These are phyloP conservation scores for Pholiota molesta DNA, from an alignment of 768 basidiomycete species.

Conservation along the genomic window DNA sequence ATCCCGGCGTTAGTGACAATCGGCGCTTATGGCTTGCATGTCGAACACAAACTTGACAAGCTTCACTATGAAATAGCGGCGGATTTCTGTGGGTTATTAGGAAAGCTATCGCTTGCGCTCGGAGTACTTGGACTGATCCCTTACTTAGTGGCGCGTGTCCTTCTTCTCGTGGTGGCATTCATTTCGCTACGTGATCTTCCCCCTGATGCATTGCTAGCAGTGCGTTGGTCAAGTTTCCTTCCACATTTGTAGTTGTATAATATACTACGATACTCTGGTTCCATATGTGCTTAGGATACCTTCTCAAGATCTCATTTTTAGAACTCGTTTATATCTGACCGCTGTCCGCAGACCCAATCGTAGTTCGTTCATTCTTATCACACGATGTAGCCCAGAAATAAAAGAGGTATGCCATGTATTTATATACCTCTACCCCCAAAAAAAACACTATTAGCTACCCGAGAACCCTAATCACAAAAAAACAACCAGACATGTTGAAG, in stretches of 20 bases:
- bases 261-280: no score
- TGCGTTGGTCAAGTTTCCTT: conserved; percentile 19
- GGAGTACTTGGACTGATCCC: not conserved
- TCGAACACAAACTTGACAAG: not conserved
- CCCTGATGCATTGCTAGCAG: not conserved
- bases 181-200: conserved; percentile 18
- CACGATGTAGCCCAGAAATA: not conserved
- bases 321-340: no score
- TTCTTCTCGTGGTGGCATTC: conserved; percentile 16
- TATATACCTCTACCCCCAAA: not conserved
- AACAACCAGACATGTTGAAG: not conserved
- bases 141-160: conserved; percentile 16
- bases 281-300: no score
- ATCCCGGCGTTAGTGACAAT: conserved; percentile 24
- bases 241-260: conserved; percentile 17
- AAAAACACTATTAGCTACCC: not conserved
- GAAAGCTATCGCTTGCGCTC: not conserved
- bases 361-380: no score
- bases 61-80: not conserved
- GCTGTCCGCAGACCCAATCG: no score
- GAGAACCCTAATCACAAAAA: not conserved
- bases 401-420: not conserved
- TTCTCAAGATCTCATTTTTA: no score
- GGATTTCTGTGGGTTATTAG: not conserved
- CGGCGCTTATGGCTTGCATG: conserved; percentile 19